Base-by-base conservation (phyloP, 805 yeast species). In the Metschnikowia gruessii region DNA sequence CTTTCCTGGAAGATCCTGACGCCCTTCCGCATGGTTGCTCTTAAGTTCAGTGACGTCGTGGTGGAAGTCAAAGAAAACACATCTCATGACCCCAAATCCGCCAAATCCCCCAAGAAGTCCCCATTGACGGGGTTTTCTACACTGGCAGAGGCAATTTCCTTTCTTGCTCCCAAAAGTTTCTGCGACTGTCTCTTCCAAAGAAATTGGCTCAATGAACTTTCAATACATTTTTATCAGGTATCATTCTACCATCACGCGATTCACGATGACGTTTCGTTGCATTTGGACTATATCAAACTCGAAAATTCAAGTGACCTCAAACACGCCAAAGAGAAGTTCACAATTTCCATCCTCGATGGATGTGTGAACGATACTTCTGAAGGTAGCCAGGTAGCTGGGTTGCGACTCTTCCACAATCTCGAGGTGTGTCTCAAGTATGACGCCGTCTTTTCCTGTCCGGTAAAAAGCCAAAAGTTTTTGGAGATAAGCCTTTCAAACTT, bases 191-290 rank as follows among this genome's bases (percentile, higher is more conserved):
- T 55, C 22, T 37, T 53, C 37, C 31, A 30, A 18, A 37, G 38
- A 10, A 39, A 45, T n/a, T 55, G 56, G 54, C 40, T 55, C 36
- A 55, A 51, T 30, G 50, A 55, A 30, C 22, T 54, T 17, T 45
- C 49, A 7, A 32, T 55, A 2, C 57, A 53, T 22, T 33, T 53
- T 21, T 34, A 42, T 32, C 55, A 49, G 13, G 41, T 50, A 21
- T 46, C 53, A 33, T 26, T 52, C 28, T 37, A 38, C 38, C 57
- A 54, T 34, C 50, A 54, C 30, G 48, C 43, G 11, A 33, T 52
- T 19, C 40, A 43, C 33, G 35, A 48, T 15, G 45, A 48, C 22
- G 40, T 43, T 13, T 45, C 52, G 6, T 42, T 55, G 33, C 55
- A 48, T 30, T 24, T 55, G 24, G 59, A 51, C 40, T 54, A 50